Base-by-base conservation (phyloP, 2,329 filamentous ascomycete genomes). In the Colletotrichum melonis region DNA sequence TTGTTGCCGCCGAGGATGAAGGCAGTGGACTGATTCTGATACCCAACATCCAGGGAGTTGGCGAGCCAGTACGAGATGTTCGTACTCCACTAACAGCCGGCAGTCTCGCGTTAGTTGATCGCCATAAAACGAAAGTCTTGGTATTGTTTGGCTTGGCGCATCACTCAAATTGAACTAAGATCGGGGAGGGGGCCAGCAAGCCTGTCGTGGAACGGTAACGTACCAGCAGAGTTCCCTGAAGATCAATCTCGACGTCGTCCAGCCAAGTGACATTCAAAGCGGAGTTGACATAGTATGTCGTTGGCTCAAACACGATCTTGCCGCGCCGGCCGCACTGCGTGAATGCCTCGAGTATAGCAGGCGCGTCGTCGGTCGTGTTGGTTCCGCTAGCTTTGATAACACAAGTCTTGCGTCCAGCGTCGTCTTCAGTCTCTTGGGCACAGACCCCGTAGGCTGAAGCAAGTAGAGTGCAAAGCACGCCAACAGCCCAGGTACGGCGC, bases 1-100 rank as follows among this genome's bases (percentile, higher is more conserved):
- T 86, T 84, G 4, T 84, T 81, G 0, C 87, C 88, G 1, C 86
- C 86, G 24, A 88, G 78, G n/a, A 84, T 75, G 81, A 84, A 87
- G 1, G 85, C 86, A 0, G 84, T 83, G 1, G 83, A 84, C 65
- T 87, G 85, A 69, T 87, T 86, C 73, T 88, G 85, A 65, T 85
- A 86, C 7, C 84, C 84, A 0, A 87, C 81, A 0, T 82, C 79
- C 28, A 86, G 77, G 1, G 83, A 85, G 66, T 86, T 78, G 11
- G 79, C 79, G 1, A 86, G 80, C 85, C 85, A 87, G 77, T 87
- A 88, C 8, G 78, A 67, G 9, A 87, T 83, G 60, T 85, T 78
- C 1, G 81, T 81, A 9, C 79, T 79, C 79, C 83, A 84, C 80
- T 70, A 35, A 0, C 3, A 35, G 11, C n/a, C 5, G 7, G 26